Percentiles rank a stretch among this genome's conserved stretches.
Conservation (phyloP, 495 filamentous ascomycete species). For the Pseudoneurospora amorphoporcata region DNA sequence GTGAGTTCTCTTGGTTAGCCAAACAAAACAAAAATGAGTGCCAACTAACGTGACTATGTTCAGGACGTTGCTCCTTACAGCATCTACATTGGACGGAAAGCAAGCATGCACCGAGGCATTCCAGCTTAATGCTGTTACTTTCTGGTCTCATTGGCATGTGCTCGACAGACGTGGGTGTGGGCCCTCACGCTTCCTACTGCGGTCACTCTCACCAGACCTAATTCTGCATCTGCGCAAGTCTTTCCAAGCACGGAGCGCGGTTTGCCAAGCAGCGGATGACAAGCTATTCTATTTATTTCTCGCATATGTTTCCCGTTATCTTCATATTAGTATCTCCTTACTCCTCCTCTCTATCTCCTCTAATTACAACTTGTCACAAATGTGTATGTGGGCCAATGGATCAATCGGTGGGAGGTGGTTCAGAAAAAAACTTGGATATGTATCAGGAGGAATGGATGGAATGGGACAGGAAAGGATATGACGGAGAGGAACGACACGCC, state of each 20-base stretch:
- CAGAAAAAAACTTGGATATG: neutral
- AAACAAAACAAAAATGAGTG: neutral
- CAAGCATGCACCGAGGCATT: constrained; percentile 21
- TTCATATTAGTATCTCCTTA: neutral
- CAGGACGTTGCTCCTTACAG: constrained; percentile 25
- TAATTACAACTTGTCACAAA: neutral
- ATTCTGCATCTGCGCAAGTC: neutral
- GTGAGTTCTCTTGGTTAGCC: constrained; percentile 33
- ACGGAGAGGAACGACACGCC: neutral
- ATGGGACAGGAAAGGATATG: neutral
- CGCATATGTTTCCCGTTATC: neutral
- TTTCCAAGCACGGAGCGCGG: neutral
- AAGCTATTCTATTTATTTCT: neutral
- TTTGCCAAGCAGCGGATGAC: neutral
- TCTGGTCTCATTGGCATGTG: neutral
- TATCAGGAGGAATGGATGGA: neutral
- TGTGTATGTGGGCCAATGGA: neutral
- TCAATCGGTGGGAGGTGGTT: neutral
- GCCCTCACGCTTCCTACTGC: neutral
- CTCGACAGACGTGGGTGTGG: neutral
- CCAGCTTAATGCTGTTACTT: neutral
- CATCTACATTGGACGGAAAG: constrained; percentile 22
- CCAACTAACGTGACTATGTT: neutral
- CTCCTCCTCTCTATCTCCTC: neutral
- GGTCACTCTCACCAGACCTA: neutral